Conservation (phyloP, 2,329 filamentous ascomycete genomes). For the Cadophora luteo-olivacea region DNA sequence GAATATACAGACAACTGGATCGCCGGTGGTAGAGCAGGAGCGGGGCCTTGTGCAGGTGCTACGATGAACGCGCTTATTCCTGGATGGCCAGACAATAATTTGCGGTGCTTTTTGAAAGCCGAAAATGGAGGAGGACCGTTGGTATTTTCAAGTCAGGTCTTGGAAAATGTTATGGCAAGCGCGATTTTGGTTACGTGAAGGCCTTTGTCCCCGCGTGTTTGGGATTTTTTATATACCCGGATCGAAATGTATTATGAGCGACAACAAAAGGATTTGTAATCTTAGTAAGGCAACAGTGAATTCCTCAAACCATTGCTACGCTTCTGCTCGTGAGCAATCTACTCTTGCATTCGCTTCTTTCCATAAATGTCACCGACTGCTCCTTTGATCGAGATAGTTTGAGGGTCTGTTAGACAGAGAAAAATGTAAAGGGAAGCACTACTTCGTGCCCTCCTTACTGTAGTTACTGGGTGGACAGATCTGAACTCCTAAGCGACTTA, state of each 20-base stretch:
- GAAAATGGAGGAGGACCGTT: slow-evolving; percentile 6
- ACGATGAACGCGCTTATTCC: slow-evolving; percentile 4
- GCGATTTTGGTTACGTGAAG: neutral
- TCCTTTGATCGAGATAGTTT: too few species aligned
- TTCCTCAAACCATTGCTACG: neutral
- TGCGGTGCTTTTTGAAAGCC: slow-evolving; percentile 2
- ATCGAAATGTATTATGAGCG: neutral
- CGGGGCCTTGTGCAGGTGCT: neutral
- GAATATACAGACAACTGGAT: slow-evolving; percentile 2
- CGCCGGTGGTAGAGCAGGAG: neutral
- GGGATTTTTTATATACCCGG: neutral
- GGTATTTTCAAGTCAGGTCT: neutral
- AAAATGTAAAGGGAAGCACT: too few species aligned
- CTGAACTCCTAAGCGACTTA: too few species aligned
- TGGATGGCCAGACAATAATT: neutral
- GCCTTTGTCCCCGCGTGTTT: neutral
- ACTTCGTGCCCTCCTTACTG: too few species aligned
- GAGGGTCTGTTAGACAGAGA: too few species aligned
- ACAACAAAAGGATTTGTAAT: neutral
- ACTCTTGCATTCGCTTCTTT: too few species aligned
- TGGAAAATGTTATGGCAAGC: slow-evolving; percentile 10
- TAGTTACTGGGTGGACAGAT: too few species aligned
- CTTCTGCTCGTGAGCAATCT: too few species aligned
- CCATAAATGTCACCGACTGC: too few species aligned
- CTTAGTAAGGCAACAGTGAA: neutral